phyloP scores from a whole-genome alignment of 805 yeast genomes.

The Ogataea glucozyma region DNA sequence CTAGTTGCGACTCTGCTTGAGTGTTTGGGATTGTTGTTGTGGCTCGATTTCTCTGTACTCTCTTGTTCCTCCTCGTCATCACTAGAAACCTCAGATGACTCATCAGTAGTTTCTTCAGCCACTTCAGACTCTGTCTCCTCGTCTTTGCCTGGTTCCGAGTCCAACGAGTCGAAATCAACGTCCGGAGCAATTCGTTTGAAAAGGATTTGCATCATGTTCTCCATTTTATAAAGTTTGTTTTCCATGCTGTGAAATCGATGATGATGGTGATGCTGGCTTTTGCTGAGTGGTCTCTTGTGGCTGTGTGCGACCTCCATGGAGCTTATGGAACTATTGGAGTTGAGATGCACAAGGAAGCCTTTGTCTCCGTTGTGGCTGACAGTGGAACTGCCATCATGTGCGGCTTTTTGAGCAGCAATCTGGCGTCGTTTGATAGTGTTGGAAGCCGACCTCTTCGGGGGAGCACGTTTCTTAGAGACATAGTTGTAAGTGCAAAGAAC shows the following conservation, averaged over 20 bases:
- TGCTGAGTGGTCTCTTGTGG: no score
- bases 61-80: background rate
- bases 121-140: slow-evolving; percentile 7
- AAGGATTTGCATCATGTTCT: slow-evolving; percentile 33
- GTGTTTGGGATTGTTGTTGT: background rate
- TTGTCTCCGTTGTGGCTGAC: no score
- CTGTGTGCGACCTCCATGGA: no score
- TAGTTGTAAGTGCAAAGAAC: slow-evolving; percentile 39
- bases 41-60: background rate
- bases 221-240: slow-evolving; percentile 36
- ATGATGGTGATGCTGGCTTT: no score
- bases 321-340: no score
- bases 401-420: no score
- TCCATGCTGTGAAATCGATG: no score
- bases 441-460: slow-evolving; percentile 7
- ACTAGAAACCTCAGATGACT: background rate
- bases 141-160: background rate
- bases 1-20: background rate
- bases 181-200: slow-evolving; percentile 24
- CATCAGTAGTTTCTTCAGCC: background rate
- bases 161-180: background rate
- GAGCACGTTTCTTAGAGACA: slow-evolving; percentile 33
- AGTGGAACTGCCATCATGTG: no score
- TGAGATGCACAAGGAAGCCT: no score
- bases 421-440: background rate